Evolutionary conservation across 2,329 filamentous ascomycete genomes (phyloP), one percentile per base, ranked within the genome.

Genomic region (Metarhizium robertsii): DNA sequence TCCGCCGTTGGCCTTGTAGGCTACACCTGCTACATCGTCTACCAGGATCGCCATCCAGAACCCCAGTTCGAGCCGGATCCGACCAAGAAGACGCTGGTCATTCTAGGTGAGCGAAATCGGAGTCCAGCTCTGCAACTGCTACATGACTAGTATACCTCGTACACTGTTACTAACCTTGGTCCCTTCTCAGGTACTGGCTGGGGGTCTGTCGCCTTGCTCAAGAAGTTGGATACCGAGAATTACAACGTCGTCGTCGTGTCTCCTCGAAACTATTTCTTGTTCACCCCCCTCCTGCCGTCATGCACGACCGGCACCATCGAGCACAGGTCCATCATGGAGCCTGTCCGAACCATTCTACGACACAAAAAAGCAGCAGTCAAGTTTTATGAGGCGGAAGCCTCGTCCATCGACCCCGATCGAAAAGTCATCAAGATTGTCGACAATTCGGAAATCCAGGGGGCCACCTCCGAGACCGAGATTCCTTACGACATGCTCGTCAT

Each of bases 291-390:
- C 57, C 84, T 99, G 59, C 94, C 94, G 61, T 97, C 92, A 69
- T 99, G 94, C 76, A 97, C 94, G 53, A 96, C 92, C 62, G 94
- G 94, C 66, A 88, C 90, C 65, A 94, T 99, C 73, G 94, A 99
- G 80, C 94, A 97, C 79, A 90, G 94, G 71, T 97, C 92, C 69
- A 99, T 99, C 75, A 99, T 99, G 94, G 94, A 99, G 78, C 94
- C 94, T 56, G 87, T 99, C 66, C 90, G 94, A 69, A 90, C 94
- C 71, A 96, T 99, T 72, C 82, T 96, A 64, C 89, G 92, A 68
- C 88, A 94, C 77, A 97, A 97, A 83, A 91, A 90, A 76, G 88
- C 90, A 61, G 81, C 86, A 51, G 94, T 95, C 71, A 94, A 91
- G 74, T 99, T 88, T 81, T 99, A 96, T 80, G 94, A 99, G 81